Base-by-base conservation (phyloP, 441 rosid species). In the Raphanus hybrid region DNA sequence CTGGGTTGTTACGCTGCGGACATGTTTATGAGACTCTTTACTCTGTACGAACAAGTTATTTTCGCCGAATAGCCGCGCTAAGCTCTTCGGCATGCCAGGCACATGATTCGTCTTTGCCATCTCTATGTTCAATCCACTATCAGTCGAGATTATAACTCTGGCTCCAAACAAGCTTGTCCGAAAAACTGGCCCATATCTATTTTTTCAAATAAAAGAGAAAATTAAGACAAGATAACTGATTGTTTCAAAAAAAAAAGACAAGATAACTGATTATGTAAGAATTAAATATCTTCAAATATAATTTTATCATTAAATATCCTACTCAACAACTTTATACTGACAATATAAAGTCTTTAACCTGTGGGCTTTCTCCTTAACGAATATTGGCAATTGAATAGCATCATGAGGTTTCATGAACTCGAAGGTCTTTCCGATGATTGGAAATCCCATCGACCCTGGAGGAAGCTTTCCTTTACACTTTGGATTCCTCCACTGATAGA, bases 111-210 rank as follows among this genome's bases (percentile, higher is more conserved):
- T 58, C 65, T 76, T 76, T 0, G 70, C 75, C 7, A 70, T 62
- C 55, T 70, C 74, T 58, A 76, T 27, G 69, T 85, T 87, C 37
- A 87, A 35, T 66, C 79, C 84, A 0, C 84, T 70, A 62, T 89
- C 88, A 1, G 79, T 75, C 0, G 89, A 83, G 3, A 87, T 64
- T 12, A 85, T 77, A 27, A 80, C 57, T 5, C 84, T 12, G 58
- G n/a, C 8, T 65, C 77, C 77, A 15, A 74, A 74, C 39, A 74
- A 39, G 18, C 77, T 65, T 65, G 87, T 86, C 45, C 82, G 75
- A 26, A 86, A 88, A 8, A 88, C 63, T 5, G 83, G 79, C 10
- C 87, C 87, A 41, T 83, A 77, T 45, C 91, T 88, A 37, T 32
- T 62, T 32, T 12, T 29, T 32, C 34, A 29, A 29, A 29, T 29